Evolutionary conservation across 73 alveolate genomes (phyloP).

Genomic region (Symbiodinium pilosum): DNA sequence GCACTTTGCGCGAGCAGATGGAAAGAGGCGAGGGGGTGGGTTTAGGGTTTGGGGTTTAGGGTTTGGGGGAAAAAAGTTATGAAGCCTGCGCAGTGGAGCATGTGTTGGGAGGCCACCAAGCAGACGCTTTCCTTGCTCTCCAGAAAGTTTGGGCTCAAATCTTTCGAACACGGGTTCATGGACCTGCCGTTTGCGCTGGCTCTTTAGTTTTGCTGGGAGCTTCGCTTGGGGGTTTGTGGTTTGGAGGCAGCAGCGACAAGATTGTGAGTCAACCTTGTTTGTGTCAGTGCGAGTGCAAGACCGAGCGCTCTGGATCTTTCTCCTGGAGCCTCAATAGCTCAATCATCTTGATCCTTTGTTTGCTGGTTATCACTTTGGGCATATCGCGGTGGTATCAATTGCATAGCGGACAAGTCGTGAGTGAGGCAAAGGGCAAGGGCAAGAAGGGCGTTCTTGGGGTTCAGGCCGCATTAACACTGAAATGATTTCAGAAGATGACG

Average conservation of each 20-base stretch:
- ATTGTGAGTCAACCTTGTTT: neutral
- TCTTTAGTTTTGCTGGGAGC: neutral
- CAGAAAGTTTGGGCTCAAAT: neutral
- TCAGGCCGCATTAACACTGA: neutral
- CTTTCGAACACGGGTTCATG: neutral
- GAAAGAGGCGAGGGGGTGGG: no score
- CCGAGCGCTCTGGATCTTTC: neutral
- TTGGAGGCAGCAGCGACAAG: neutral
- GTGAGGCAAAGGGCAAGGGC: neutral
- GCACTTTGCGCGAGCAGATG: no score
- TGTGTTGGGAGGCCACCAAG: neutral
- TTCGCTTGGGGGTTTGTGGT: neutral
- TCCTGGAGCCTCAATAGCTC: neutral
- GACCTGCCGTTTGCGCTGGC: neutral
- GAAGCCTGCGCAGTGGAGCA: neutral
- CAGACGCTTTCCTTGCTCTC: neutral
- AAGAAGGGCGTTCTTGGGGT: neutral
- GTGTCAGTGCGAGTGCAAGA: neutral
- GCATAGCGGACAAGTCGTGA: no score
- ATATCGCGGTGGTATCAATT: neutral
- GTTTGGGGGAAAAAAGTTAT: no score
- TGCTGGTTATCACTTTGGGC: neutral
- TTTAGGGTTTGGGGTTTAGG: no score
- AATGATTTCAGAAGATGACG: neutral
- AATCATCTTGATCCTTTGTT: neutral